Evolutionary conservation across 2,329 filamentous ascomycete genomes (phyloP).

Genomic region (Cladosporium halotolerans): DNA sequence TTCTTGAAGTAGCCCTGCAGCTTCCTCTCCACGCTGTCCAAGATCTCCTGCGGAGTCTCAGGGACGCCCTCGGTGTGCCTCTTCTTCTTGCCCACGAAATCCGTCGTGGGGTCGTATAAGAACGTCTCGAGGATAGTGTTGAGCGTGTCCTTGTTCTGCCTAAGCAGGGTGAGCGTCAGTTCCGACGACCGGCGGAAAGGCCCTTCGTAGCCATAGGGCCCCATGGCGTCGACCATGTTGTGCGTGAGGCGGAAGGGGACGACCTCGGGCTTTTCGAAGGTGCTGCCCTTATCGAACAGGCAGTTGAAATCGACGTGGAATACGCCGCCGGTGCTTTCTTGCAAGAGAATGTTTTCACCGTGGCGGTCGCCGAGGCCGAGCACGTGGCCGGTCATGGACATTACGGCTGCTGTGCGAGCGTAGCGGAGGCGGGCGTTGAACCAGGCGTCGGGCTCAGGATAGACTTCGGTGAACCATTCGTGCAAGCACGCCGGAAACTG

Average conservation of each 20-base stretch:
- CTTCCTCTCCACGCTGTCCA: slow-evolving; percentile 84
- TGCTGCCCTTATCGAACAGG: slow-evolving; percentile 94
- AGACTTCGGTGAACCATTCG: slow-evolving; percentile 93
- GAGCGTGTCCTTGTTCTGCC: slow-evolving; percentile 89
- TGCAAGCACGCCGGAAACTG: slow-evolving; percentile 79
- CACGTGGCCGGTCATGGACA: slow-evolving; percentile 99
- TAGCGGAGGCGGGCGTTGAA: slow-evolving; percentile 83
- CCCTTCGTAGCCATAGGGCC: slow-evolving; percentile 83
- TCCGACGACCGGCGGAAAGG: slow-evolving; percentile 89
- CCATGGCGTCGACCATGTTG: slow-evolving; percentile 98
- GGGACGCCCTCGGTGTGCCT: slow-evolving; percentile 51
- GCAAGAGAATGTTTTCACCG: slow-evolving; percentile 92
- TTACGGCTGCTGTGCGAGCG: slow-evolving; percentile 89
- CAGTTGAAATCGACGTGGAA: slow-evolving; percentile 99
- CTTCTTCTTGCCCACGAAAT: slow-evolving; percentile 71
- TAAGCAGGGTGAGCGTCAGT: slow-evolving; percentile 73
- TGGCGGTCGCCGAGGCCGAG: slow-evolving; percentile 90
- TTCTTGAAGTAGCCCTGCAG: slow-evolving; percentile 75
- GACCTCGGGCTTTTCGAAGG: slow-evolving; percentile 87
- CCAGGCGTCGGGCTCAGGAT: slow-evolving; percentile 88
- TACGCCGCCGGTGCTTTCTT: slow-evolving; percentile 86
- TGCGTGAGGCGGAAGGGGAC: slow-evolving; percentile 96
- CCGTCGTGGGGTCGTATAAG: slow-evolving; percentile 91
- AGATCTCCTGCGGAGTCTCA: slow-evolving; percentile 68
- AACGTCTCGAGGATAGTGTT: slow-evolving; percentile 98